Evolutionary conservation across 371 early-diverging fungal species (phyloP).

Genomic region (Syncephalis fuscata): DNA sequence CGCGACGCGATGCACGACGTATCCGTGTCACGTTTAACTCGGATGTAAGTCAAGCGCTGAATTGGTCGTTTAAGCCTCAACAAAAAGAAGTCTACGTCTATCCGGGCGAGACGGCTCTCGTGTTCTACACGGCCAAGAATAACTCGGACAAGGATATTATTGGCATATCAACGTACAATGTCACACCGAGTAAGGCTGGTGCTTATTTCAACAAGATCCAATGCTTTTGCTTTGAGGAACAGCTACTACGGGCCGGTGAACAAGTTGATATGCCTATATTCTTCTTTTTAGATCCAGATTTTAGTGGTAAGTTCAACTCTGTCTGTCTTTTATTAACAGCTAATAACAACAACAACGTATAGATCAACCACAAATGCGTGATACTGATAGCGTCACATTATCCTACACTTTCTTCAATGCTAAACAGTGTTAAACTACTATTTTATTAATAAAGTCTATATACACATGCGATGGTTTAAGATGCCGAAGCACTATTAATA

Average conservation of each 20-base stretch:
- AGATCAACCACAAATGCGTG: constrained; percentile 89
- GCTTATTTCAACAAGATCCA: constrained; percentile 96
- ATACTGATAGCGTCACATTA: constrained; percentile 82
- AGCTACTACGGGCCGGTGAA: constrained; percentile 78
- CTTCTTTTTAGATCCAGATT: constrained; percentile 96
- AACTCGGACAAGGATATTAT: constrained; percentile 76
- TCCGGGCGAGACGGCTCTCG: constrained; percentile 93
- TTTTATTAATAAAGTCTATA: too few relatives aligned
- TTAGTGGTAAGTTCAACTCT: constrained; percentile 18
- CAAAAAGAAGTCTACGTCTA: constrained; percentile 67
- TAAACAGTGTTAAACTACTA: constrained; percentile 6
- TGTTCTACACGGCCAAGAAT: constrained; percentile 93
- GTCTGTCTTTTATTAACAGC: too few relatives aligned
- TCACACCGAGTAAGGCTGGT: constrained; percentile 84
- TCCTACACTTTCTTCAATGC: constrained; percentile 89
- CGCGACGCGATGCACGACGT: constrained; percentile 32
- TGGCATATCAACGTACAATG: constrained; percentile 96
- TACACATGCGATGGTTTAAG: too few relatives aligned
- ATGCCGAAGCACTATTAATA: too few relatives aligned
- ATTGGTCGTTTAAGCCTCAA: constrained; percentile 86
- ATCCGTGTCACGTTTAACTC: constrained; percentile 76
- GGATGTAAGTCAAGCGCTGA: constrained; percentile 59
- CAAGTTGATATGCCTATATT: constrained; percentile 98
- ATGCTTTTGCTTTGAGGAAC: constrained; percentile 98
- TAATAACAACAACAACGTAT: too few relatives aligned